Evolutionary conservation across 495 filamentous ascomycete species (phyloP), one percentile per base, ranked within the genome.

Genomic region (Letharia columbiana): DNA sequence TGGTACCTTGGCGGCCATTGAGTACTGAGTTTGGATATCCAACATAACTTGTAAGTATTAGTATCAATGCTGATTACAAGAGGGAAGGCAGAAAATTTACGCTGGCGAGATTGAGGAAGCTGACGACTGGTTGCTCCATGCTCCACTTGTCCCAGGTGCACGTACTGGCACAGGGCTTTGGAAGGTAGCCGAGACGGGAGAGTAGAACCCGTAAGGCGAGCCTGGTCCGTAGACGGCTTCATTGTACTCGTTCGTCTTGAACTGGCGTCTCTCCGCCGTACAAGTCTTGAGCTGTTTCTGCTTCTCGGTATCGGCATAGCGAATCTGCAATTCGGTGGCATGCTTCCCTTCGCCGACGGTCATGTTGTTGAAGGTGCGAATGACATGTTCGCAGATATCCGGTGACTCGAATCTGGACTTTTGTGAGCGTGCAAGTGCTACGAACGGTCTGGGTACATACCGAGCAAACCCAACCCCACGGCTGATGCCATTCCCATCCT

Each of bases 381-480:
- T 88, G 63, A 98, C 84, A 63, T 88, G 83, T 68, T 97, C 91
- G 66, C 94, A 97, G 63, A 91, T 83, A 1, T 93, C 89, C 44
- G 91, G 94, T 65, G 79, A 83, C 73, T 96, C 91, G 71, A 99
- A 99, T 2, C 90, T 95, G 67, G 40, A 6, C 23, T 1, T 60
- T 37, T 35, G 40, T 71, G 28, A 70, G 64, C 7, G 40, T 58
- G 10, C 23, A 47, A 44, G 60, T 41, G 39, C 18, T 23, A 15
- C 2, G 37, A 33, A 44, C 20, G 37, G 37, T 17, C 8, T 1
- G 47, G 28, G 18, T 10, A 8, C 82, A 75, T 77, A 96, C 93
- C 93, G 86, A 73, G 94, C 95, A 78, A 99, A 99, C 37, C 94
- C 94, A 67, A 98, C 94, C 73, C 95, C 93, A 73, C 94, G 93